Conservation (phyloP, 139 green algal species). For the Pleodorina starrii region DNA sequence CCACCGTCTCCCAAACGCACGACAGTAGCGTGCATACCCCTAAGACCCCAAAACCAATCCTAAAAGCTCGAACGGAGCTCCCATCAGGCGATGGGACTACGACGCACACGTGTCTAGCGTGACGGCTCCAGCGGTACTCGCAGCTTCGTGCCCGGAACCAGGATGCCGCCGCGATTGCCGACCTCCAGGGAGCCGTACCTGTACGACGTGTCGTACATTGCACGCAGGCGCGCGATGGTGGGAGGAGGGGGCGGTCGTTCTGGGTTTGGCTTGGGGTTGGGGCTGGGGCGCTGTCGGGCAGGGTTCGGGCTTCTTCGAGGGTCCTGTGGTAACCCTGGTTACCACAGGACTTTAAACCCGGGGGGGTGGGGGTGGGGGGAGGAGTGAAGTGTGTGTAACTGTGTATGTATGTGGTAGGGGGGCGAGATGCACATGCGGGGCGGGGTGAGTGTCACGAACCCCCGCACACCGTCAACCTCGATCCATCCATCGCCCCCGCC, state of each 20-base stretch:
- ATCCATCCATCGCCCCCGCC: too few relatives aligned
- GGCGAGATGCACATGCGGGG: too few relatives aligned
- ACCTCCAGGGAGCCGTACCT: constrained; percentile 42
- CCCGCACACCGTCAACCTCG: too few relatives aligned
- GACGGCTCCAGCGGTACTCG: constrained; percentile 9
- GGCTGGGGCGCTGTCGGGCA: background rate
- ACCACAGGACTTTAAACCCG: background rate
- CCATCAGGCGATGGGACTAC: too few relatives aligned
- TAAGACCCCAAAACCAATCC: too few relatives aligned
- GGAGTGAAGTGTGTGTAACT: too few relatives aligned
- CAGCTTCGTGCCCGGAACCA: background rate
- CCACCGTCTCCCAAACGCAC: too few relatives aligned
- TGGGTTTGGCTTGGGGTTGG: background rate
- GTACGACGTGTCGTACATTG: too few relatives aligned
- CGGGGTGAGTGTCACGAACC: too few relatives aligned
- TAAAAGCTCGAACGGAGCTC: too few relatives aligned
- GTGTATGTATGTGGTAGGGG: too few relatives aligned
- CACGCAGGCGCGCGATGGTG: background rate
- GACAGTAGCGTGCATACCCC: too few relatives aligned
- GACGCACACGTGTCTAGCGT: background rate
- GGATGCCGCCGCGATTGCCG: constrained; percentile 35
- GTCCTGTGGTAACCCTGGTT: background rate
- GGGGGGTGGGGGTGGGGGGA: background rate
- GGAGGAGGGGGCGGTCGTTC: background rate
- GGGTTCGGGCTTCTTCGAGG: background rate